phyloP scores from a whole-genome alignment of 1,284 basidiomycete genomes.

The Ceratobasidium sp. region DNA sequence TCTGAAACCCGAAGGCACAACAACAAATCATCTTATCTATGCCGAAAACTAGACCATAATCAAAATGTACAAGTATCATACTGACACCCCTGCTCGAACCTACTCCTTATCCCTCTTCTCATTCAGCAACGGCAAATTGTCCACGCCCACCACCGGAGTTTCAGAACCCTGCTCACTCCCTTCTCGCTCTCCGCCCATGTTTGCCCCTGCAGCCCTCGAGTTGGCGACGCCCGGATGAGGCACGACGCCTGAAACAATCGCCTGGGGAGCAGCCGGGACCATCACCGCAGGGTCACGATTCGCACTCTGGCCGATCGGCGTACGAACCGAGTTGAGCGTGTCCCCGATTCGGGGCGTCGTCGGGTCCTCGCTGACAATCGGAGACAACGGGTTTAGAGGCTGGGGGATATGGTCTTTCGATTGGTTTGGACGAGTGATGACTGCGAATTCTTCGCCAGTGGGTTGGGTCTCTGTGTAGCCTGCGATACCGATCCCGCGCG shows the following conservation, averaged over 20 bases:
- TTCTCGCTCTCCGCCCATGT: not conserved
- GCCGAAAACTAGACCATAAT: not conserved
- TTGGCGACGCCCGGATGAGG: conserved; percentile 25
- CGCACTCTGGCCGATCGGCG: conserved; percentile 22
- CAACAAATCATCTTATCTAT: not conserved
- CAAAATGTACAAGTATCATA: conserved; percentile 36
- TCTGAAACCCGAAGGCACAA: not conserved
- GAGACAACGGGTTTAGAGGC: not conserved
- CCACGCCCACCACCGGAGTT: conserved; percentile 22
- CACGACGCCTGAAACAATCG: conserved; percentile 19
- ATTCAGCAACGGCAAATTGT: conserved; percentile 26
- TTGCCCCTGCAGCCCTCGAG: not conserved
- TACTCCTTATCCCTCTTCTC: conserved; percentile 17
- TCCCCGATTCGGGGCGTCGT: not conserved
- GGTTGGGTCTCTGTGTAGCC: conserved; percentile 32
- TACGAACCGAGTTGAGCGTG: not conserved
- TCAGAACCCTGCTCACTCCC: conserved; percentile 2
- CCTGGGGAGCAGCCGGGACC: conserved; percentile 33
- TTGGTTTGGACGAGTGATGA: conserved; percentile 5
- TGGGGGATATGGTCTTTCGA: not conserved
- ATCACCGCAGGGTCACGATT: conserved; percentile 30
- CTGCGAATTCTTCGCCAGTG: conserved; percentile 34
- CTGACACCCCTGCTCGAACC: not conserved
- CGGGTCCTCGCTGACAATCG: not conserved
- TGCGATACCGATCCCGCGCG: conserved; percentile 7